phyloP scores from a whole-genome alignment of 441 rosid genomes.

The Lagerstroemia fauriei region DNA sequence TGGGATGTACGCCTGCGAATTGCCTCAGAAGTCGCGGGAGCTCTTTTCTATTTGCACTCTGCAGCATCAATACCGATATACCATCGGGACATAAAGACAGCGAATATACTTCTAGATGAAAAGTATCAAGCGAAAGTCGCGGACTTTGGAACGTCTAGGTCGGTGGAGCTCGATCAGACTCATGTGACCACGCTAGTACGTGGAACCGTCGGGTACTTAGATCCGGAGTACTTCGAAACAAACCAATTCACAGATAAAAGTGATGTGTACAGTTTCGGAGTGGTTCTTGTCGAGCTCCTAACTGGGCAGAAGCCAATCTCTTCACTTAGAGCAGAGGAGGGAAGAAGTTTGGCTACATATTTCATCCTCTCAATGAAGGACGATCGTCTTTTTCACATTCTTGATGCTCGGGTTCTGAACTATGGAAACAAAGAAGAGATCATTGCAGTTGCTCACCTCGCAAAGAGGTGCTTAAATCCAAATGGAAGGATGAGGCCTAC shows the following conservation, averaged over 20 bases:
- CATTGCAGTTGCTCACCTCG: background rate
- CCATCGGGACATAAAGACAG: constrained; percentile 2
- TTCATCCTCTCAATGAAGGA: constrained; percentile 3
- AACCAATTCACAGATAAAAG: background rate
- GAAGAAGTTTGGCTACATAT: background rate
- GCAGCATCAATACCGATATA: background rate
- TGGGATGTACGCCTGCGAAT: constrained; percentile 1
- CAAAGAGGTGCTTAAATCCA: background rate
- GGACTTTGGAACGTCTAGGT: background rate
- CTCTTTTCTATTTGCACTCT: background rate
- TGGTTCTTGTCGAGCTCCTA: background rate
- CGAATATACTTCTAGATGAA: background rate
- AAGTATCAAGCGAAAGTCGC: background rate
- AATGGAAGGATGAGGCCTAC: background rate
- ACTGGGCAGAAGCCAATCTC: background rate
- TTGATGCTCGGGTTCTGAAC: background rate
- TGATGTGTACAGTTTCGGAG: constrained; percentile 3
- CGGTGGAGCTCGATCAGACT: background rate
- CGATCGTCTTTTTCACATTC: background rate
- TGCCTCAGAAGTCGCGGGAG: background rate
- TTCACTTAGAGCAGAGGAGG: background rate
- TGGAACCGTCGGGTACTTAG: background rate
- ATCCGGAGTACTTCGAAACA: background rate
- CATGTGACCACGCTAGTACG: background rate
- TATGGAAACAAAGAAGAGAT: background rate